Conservation (phyloP, 306 rosid genomes). For the Nissolia schottii region DNA sequence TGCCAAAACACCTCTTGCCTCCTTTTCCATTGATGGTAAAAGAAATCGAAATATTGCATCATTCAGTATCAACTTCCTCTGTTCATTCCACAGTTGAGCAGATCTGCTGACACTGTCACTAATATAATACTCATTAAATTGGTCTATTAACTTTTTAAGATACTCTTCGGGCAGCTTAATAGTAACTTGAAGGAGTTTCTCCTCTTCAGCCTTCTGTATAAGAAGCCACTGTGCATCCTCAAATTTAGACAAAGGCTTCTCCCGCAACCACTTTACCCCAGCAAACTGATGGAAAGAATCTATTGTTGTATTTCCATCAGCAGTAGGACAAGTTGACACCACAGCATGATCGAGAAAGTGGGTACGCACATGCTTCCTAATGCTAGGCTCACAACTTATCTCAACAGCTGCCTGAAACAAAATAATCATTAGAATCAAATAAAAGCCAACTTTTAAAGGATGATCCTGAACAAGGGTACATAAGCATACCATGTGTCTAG, state of each 20-base stretch:
- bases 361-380: slow-evolving; percentile 84
- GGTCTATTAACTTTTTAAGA: slow-evolving; percentile 63
- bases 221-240: slow-evolving; percentile 98
- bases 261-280: slow-evolving; percentile 87
- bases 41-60: slow-evolving; percentile 84
- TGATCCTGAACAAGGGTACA: background rate
- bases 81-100: slow-evolving; percentile 98
- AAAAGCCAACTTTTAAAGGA: background rate
- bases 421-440: background rate
- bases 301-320: slow-evolving; percentile 66
- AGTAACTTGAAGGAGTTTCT: slow-evolving; percentile 83
- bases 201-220: slow-evolving; percentile 95
- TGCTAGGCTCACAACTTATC: slow-evolving; percentile 97
- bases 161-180: slow-evolving; percentile 79
- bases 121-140: slow-evolving; percentile 84
- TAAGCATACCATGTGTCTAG: slow-evolving; percentile 85
- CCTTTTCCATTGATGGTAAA: slow-evolving; percentile 94
- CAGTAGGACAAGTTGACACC: slow-evolving; percentile 83
- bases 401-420: slow-evolving; percentile 91
- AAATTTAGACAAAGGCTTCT: slow-evolving; percentile 81
- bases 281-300: slow-evolving; percentile 90
- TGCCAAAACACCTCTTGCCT: slow-evolving; percentile 71
- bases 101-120: slow-evolving; percentile 97
- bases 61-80: slow-evolving; percentile 81
- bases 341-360: slow-evolving; percentile 82